phyloP scores from a whole-genome alignment of 805 yeast genomes.

The Zygosaccharomyces gambellarensis region DNA sequence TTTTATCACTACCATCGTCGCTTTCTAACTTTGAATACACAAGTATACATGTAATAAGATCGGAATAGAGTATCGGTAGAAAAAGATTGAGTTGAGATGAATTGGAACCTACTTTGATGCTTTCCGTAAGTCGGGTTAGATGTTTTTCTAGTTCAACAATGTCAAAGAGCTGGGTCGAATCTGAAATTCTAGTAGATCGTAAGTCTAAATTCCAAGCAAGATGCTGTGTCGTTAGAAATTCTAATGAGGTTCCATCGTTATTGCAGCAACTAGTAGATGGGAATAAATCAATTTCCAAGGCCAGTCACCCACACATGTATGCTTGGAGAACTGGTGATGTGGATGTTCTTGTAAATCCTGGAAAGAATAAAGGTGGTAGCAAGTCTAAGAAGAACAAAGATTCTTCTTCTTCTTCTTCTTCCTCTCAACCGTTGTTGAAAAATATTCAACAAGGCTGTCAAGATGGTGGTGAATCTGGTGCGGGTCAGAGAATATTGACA shows the following conservation, averaged over 20 bases:
- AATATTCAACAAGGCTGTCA: slow-evolving; percentile 50
- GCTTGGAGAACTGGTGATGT: slow-evolving; percentile 60
- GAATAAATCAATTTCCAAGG: slow-evolving; percentile 49
- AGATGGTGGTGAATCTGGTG: slow-evolving; percentile 74
- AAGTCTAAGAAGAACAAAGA: slow-evolving; percentile 9
- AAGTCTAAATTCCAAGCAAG: slow-evolving; percentile 69
- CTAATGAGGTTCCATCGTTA: slow-evolving; percentile 41
- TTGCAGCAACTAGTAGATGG: slow-evolving; percentile 40
- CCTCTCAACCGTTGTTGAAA: neutral
- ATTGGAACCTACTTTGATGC: neutral
- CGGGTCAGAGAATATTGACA: slow-evolving; percentile 57
- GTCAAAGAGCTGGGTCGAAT: slow-evolving; percentile 36
- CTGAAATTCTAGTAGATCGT: slow-evolving; percentile 41
- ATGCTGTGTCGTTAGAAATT: slow-evolving; percentile 39
- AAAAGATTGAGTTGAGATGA: neutral
- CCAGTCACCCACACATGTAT: slow-evolving; percentile 67
- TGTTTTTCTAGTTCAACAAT: neutral
- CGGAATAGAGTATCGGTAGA: neutral
- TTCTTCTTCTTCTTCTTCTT: slow-evolving; percentile 3
- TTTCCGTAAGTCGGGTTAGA: neutral
- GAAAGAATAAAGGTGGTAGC: neutral
- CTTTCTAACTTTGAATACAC: neutral
- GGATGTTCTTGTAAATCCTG: neutral
- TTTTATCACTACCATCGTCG: neutral
- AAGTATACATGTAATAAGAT: neutral